Base-by-base conservation (phyloP, 2,329 filamentous ascomycete genomes). In the Macrophomina pseudophaseolina region DNA sequence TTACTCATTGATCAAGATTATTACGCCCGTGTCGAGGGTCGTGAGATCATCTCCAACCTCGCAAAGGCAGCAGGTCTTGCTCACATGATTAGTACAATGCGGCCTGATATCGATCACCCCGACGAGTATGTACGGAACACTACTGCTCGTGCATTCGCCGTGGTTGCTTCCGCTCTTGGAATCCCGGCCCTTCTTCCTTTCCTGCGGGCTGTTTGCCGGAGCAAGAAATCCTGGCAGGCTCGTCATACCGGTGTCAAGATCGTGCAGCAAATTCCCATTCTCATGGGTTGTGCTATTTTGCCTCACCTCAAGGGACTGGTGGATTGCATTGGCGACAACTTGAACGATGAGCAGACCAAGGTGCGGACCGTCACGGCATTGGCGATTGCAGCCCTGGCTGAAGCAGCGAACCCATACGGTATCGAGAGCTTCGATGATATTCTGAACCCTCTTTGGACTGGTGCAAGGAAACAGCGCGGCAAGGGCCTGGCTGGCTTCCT, bases 361-460 rank as follows among this genome's bases (percentile, higher is more conserved):
- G 95, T 99, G 56, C 88, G 95, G 72, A 99, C 96, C 4, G 95
- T 98, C 56, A 98, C 95, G 54, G 94, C 92, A 80, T 85, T 99
- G 75, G 94, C 95, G 32, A 95, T 99, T 75, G 95, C 94, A 59
- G 95, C 95, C 42, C 83, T 99, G 67, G 95, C 95, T 33, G 95
- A 99, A 80, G 95, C 95, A 28, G 94, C 95, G 40, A 97, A 97
- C 79, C 95, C 95, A 0, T 99, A 98, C 74, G 95, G 95, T 89
- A 99, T 99, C 71, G 95, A 99, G 81, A 97, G 93, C 73, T 99
- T 99, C 72, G 95, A 99, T 74, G 93, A 97, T 68, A 98, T 99
- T 69, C 85, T 99, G 59, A 97, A 98, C 75, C 95, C 95, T 4
- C 85, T 99, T 0, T 99, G 95, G 95, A 97, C 93, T 5, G 95